A percentile compares a stretch with the other conserved stretches of the same genome.
Conservation (phyloP, 2,329 filamentous ascomycete species). For the Botrytis paeoniae region DNA sequence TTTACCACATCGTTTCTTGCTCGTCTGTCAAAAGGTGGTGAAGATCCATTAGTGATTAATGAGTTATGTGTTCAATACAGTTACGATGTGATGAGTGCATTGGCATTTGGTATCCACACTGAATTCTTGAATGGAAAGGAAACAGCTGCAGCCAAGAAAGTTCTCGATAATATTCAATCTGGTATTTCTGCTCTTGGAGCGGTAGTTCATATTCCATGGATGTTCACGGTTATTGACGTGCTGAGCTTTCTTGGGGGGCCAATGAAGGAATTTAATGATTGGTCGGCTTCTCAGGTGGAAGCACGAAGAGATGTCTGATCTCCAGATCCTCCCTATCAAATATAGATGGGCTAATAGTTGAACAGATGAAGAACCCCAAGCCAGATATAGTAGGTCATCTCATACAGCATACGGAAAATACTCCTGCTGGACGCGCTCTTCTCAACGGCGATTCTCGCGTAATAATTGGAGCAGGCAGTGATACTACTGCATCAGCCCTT, state of each 20-base stretch:
- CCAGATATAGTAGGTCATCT: conserved; percentile 26
- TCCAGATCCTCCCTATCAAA: no score
- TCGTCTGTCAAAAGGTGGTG: not conserved
- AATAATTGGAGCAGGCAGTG: conserved; percentile 42
- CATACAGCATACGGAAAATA: conserved; percentile 22
- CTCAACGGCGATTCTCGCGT: conserved; percentile 27
- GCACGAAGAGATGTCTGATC: conserved; percentile 22
- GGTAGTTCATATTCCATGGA: conserved; percentile 2
- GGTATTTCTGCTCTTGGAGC: not conserved
- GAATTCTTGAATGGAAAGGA: not conserved
- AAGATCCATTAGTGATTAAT: conserved; percentile 27
- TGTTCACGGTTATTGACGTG: not conserved
- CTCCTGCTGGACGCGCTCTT: conserved; percentile 4
- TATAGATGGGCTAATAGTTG: not conserved
- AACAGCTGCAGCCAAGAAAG: not conserved
- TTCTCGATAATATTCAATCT: not conserved
- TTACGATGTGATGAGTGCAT: conserved; percentile 34
- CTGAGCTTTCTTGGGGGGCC: conserved; percentile 21
- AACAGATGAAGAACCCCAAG: conserved; percentile 18
- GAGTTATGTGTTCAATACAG: conserved; percentile 28
- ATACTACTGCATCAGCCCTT: conserved; percentile 44
- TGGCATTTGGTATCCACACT: conserved; percentile 25
- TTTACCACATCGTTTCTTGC: not conserved
- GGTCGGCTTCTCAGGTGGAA: conserved; percentile 20
- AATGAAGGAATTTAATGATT: conserved; percentile 22